A percentile compares a stretch with the other conserved stretches of the same genome.
Evolutionary conservation across 352 stramenopile species (phyloP).

Genomic region (Globisporangium apiculatum): DNA sequence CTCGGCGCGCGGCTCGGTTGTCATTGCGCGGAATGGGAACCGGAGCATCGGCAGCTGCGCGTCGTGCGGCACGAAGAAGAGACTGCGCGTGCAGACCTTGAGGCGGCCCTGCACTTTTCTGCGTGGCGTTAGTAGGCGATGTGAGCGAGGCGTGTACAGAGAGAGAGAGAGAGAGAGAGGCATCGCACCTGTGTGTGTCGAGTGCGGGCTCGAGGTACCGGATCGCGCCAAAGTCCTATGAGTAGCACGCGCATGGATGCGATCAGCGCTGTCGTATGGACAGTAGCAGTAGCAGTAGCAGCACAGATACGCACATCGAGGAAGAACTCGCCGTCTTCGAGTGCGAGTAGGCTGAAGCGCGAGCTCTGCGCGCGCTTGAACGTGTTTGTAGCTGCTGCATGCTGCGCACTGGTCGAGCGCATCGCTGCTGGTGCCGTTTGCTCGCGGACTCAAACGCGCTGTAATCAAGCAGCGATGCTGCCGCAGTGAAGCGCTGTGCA

Average conservation of each 20-base stretch:
- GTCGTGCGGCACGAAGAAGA: constrained; percentile 91
- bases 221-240: constrained; percentile 83
- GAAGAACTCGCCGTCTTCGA: constrained; percentile 91
- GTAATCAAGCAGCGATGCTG: not conserved
- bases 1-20: constrained; percentile 35
- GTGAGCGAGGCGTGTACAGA: not conserved
- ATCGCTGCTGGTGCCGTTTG: not conserved
- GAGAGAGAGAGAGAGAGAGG: not conserved
- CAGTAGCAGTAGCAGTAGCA: not conserved
- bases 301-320: constrained; percentile 69
- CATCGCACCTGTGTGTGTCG: constrained; percentile 38
- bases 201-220: constrained; percentile 57
- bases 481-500: too few species aligned
- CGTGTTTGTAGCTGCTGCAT: not conserved
- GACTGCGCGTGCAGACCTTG: constrained; percentile 85
- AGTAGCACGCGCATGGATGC: not conserved
- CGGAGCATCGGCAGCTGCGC: constrained; percentile 69
- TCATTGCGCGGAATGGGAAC: constrained; percentile 86
- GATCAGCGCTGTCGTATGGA: constrained; percentile 11
- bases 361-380: constrained; percentile 33
- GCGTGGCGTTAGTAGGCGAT: too few species aligned
- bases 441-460: not conserved
- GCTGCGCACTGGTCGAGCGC: not conserved
- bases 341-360: constrained; percentile 86
- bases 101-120: constrained; percentile 71